phyloP scores from a whole-genome alignment of 345 rosid genomes.

The Citrus maxima region DNA sequence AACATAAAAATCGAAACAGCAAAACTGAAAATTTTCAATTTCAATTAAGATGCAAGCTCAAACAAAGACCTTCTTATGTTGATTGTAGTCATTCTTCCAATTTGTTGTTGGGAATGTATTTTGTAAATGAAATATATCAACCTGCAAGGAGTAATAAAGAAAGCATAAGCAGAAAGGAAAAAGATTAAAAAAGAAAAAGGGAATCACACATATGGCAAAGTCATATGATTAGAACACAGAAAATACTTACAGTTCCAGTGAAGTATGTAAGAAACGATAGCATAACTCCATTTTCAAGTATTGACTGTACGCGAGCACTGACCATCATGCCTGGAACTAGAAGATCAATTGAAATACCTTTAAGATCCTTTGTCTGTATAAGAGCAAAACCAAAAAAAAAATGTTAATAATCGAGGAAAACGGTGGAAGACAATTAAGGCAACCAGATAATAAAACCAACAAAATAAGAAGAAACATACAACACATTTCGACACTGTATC shows the following conservation, averaged over 20 bases:
- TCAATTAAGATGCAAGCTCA: background rate
- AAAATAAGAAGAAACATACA: slow-evolving; percentile 42
- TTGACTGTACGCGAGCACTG: slow-evolving; percentile 77
- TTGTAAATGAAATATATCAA: slow-evolving; percentile 80
- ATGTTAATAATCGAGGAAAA: slow-evolving; percentile 4
- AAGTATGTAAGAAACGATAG: slow-evolving; percentile 85
- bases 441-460: background rate
- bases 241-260: slow-evolving; percentile 83
- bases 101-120: slow-evolving; percentile 50
- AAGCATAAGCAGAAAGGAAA: slow-evolving; percentile 2
- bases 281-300: slow-evolving; percentile 88
- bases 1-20: background rate
- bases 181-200: background rate
- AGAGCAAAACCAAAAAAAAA: slow-evolving; percentile 9
- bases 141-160: slow-evolving; percentile 44
- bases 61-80: slow-evolving; percentile 65
- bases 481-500: slow-evolving; percentile 68
- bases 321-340: slow-evolving; percentile 97
- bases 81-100: slow-evolving; percentile 81
- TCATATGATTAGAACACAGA: slow-evolving; percentile 5
- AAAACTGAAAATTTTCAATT: background rate
- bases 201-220: background rate
- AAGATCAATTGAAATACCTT: slow-evolving; percentile 90
- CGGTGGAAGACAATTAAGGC: background rate
- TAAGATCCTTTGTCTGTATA: slow-evolving; percentile 78